Evolutionary conservation across 352 stramenopile species (phyloP).

Genomic region (Phytophthora ohioensis): DNA sequence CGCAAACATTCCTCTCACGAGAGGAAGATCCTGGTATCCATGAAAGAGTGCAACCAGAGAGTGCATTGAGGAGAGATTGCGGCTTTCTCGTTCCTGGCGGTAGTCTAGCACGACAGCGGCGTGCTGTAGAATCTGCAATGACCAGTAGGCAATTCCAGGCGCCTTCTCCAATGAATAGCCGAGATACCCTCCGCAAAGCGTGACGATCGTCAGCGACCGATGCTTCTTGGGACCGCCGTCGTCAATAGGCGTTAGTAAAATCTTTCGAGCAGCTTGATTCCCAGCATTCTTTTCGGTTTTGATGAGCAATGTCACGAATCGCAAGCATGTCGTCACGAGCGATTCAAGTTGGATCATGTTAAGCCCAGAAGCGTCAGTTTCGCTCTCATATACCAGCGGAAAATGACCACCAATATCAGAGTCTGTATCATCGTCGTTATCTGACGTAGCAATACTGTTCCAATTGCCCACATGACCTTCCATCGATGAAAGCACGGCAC

Average conservation of each 20-base stretch:
- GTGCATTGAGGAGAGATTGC: conserved; percentile 39
- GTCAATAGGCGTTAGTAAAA: conserved; percentile 63
- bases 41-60: conserved; percentile 67
- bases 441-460: conserved; percentile 30
- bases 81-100: conserved; percentile 26
- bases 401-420: conserved; percentile 26
- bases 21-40: conserved; percentile 46
- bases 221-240: conserved; percentile 44
- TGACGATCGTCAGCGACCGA: conserved; percentile 58
- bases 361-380: conserved; percentile 21
- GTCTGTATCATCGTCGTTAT: conserved; percentile 12
- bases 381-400: conserved; percentile 47
- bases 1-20: conserved; percentile 52
- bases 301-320: conserved; percentile 55
- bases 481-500: conserved; percentile 36
- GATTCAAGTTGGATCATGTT: conserved; percentile 45
- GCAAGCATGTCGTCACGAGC: conserved; percentile 56
- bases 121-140: conserved; percentile 62
- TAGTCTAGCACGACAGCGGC: conserved; percentile 46
- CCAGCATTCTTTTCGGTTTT: conserved; percentile 3
- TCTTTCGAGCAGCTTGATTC: conserved; percentile 28
- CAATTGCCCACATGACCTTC: conserved; percentile 26
- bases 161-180: conserved; percentile 53
- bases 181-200: conserved; percentile 63
- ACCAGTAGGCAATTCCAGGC: conserved; percentile 49